A percentile compares a stretch with the other conserved stretches of the same genome.
Conservation (phyloP, 192 early-diverging fungal species). For the Backusella westeae region DNA sequence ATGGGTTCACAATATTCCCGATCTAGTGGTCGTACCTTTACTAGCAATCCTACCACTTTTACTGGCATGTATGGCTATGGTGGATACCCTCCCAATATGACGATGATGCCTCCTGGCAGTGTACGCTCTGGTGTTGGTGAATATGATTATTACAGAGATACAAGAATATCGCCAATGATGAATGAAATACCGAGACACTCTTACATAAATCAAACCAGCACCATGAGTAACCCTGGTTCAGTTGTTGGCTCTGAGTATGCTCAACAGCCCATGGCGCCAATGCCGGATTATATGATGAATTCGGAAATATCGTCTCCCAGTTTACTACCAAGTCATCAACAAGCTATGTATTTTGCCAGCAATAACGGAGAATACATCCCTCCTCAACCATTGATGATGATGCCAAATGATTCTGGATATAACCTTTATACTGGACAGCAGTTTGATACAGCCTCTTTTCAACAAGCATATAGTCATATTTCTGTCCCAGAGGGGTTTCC, state of each 20-base stretch:
- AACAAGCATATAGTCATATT: neutral
- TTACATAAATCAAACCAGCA: neutral
- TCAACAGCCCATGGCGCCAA: neutral
- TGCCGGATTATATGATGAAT: neutral
- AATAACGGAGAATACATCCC: neutral
- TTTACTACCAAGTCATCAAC: neutral
- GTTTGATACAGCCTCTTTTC: neutral
- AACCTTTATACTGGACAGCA: neutral
- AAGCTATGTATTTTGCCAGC: neutral
- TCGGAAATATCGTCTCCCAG: neutral
- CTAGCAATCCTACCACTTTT: conserved; percentile 7
- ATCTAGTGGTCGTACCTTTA: conserved; percentile 34
- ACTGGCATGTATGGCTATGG: neutral
- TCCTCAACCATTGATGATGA: neutral
- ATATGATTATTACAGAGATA: conserved; percentile 37
- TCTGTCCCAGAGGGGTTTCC: conserved; percentile 39
- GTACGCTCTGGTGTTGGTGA: conserved; percentile 15
- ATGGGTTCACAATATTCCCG: conserved; percentile 46
- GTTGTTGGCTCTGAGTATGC: conserved; percentile 16
- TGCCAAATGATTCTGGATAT: neutral
- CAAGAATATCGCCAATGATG: neutral
- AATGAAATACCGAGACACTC: neutral
- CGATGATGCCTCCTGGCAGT: neutral
- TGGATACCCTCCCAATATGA: neutral
- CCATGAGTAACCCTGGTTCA: neutral